Conservation (phyloP, 164 flowering plant species). For the Magnolia kwangsiensis region DNA sequence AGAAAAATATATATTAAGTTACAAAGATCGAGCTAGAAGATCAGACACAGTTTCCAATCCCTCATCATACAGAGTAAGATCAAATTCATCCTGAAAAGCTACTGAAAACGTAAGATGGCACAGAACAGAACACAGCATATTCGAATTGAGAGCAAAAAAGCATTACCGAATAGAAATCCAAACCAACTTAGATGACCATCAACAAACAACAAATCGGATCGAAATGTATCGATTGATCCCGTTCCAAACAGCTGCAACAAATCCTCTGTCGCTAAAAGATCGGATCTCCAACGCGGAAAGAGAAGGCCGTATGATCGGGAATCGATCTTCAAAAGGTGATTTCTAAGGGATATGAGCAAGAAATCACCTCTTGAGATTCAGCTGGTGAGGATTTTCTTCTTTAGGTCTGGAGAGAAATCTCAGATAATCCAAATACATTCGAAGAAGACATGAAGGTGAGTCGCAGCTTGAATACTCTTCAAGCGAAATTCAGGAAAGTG, state of each 20-base stretch:
- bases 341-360: no score
- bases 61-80: background rate
- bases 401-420: no score
- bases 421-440: no score
- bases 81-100: background rate
- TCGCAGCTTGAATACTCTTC: no score
- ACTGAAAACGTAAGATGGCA: background rate
- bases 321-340: no score
- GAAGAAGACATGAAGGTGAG: no score
- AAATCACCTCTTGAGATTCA: no score
- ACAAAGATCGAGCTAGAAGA: background rate
- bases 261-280: background rate
- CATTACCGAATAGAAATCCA: background rate
- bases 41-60: background rate
- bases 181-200: slow-evolving; percentile 8
- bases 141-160: background rate
- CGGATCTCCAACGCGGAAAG: background rate
- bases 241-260: background rate
- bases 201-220: background rate
- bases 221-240: background rate
- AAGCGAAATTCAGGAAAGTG: no score
- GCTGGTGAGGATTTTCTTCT: no score
- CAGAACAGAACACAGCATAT: background rate
- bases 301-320: no score
- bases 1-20: no score